Conservation (phyloP, 345 rosid species). For the Durio zibethinus region DNA sequence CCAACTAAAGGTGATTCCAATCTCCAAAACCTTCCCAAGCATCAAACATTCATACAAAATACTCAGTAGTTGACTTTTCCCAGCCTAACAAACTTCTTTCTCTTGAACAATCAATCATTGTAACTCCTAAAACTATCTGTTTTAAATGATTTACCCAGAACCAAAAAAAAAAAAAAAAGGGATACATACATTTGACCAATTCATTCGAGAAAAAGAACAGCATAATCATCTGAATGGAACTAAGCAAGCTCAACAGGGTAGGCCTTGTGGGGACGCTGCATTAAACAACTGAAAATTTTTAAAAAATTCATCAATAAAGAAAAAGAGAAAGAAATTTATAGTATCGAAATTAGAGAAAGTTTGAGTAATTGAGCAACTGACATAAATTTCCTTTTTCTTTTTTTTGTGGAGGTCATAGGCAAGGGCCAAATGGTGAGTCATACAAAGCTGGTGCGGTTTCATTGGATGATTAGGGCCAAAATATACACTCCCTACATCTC, state of each 20-base stretch:
- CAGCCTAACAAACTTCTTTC: background rate
- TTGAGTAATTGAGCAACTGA: conserved; percentile 32
- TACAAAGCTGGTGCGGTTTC: conserved; percentile 95
- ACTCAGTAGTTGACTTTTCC: background rate
- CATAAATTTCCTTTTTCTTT: conserved; percentile 98
- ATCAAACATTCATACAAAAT: background rate
- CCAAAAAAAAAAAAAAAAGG: background rate
- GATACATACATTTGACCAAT: conserved; percentile 56
- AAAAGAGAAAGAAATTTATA: background rate
- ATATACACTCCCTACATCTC: conserved; percentile 89
- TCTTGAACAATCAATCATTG: background rate
- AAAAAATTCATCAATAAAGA: background rate
- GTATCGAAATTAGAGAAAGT: background rate
- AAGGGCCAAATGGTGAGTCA: conserved; percentile 97
- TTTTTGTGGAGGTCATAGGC: conserved; percentile 84
- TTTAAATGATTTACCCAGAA: background rate
- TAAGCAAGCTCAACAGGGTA: conserved; percentile 94
- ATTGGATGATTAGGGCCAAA: conserved; percentile 97
- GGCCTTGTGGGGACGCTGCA: conserved; percentile 96
- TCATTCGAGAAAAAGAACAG: conserved; percentile 60
- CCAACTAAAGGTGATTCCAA: background rate
- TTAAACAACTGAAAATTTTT: too few species aligned
- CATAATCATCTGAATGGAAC: conserved; percentile 91
- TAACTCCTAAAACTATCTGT: background rate
- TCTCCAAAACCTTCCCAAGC: background rate